Evolutionary conservation across 2,329 filamentous ascomycete species (phyloP).

Genomic region (Eutypa lata): DNA sequence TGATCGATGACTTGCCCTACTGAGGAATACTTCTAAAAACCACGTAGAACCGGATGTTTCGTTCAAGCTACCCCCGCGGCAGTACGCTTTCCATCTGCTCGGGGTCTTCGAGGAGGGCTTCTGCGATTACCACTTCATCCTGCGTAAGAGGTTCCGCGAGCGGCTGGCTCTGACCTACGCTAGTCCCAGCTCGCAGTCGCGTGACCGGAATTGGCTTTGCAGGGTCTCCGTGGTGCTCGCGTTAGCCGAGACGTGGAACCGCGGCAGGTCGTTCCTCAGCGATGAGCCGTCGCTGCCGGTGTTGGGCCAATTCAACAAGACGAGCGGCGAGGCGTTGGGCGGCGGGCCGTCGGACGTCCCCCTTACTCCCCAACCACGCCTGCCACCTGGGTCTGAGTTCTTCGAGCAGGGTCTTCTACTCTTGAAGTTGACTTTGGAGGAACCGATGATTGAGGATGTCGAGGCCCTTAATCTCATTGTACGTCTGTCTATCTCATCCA

Average conservation of each 20-base stretch:
- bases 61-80: conserved; percentile 11
- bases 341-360: not conserved
- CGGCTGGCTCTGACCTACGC: conserved; percentile 11
- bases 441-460: conserved; percentile 5
- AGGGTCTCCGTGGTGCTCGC: conserved; percentile 14
- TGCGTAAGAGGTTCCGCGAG: conserved; percentile 9
- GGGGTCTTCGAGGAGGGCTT: conserved; percentile 15
- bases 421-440: conserved; percentile 8
- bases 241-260: conserved; percentile 12
- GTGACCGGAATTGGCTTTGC: conserved; percentile 17
- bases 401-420: conserved; percentile 13
- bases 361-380: not conserved
- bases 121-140: conserved; percentile 17
- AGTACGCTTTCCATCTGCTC: conserved; percentile 12
- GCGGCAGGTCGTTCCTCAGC: not conserved
- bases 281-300: not conserved
- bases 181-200: conserved; percentile 9
- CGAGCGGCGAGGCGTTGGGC: not conserved
- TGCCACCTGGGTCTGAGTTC: conserved; percentile 10
- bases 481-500: not conserved
- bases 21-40: not conserved
- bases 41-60: conserved; percentile 8
- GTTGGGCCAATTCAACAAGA: not conserved
- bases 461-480: conserved; percentile 6
- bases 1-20: not conserved